A percentile compares a stretch with the other conserved stretches of the same genome.
phyloP scores from a whole-genome alignment of 2,329 filamentous ascomycete genomes.

The Talaromyces sp. region DNA sequence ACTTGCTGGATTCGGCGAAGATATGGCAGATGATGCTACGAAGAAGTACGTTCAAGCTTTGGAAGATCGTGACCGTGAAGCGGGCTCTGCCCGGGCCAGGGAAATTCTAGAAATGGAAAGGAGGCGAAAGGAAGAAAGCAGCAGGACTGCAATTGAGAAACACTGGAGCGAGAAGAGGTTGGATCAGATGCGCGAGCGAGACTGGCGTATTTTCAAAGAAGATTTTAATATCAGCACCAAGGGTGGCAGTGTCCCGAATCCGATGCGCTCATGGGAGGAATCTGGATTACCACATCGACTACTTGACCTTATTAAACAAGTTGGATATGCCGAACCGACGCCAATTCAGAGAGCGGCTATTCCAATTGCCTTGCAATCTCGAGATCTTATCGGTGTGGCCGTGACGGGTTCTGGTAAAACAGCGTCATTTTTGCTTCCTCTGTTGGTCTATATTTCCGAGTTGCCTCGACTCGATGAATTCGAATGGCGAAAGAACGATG shows the following conservation, averaged over 20 bases:
- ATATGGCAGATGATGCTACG: constrained; percentile 51
- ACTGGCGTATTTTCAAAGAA: constrained; percentile 99
- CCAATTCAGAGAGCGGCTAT: constrained; percentile 93
- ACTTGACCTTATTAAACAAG: constrained; percentile 74
- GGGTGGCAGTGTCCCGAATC: constrained; percentile 85
- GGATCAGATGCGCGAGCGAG: constrained; percentile 90
- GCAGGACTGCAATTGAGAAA: constrained; percentile 74
- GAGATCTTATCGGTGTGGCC: constrained; percentile 96
- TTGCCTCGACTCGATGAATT: constrained; percentile 78
- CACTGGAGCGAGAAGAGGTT: constrained; percentile 95
- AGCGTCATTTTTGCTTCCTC: constrained; percentile 84
- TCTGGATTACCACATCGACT: constrained; percentile 73
- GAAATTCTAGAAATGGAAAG: constrained; percentile 83
- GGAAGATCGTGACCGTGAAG: constrained; percentile 69
- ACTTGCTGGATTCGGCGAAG: constrained; percentile 64
- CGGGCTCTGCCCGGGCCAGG: constrained; percentile 71
- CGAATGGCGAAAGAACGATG: constrained; percentile 85
- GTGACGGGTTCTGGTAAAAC: constrained; percentile 99
- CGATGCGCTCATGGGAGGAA: constrained; percentile 92
- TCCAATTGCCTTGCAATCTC: constrained; percentile 84
- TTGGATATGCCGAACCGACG: constrained; percentile 88
- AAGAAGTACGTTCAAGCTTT: constrained; percentile 65
- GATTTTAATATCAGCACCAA: constrained; percentile 97
- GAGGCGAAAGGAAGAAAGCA: constrained; percentile 67
- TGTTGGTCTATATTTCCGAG: constrained; percentile 91